Evolutionary conservation across 139 green algal species (phyloP).

Genomic region (Parachlorella kessleri): DNA sequence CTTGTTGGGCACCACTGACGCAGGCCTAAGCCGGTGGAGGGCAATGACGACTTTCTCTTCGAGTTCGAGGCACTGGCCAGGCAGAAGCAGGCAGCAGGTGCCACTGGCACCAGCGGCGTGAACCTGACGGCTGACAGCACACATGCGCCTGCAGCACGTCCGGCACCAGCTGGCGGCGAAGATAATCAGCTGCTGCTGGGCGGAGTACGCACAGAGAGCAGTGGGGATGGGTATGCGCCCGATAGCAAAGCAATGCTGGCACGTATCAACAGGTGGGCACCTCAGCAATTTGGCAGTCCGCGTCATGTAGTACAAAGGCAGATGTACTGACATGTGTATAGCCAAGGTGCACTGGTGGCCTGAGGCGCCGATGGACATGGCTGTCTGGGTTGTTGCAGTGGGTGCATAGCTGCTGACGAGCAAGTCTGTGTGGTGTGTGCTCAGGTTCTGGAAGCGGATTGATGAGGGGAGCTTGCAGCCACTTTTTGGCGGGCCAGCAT

Average conservation of each 20-base stretch:
- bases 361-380: background rate
- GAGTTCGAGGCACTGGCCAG: background rate
- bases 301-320: background rate
- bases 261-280: slow-evolving; percentile 13
- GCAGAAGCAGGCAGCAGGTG: background rate
- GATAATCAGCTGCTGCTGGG: background rate
- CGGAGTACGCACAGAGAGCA: background rate
- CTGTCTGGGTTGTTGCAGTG: too few relatives aligned
- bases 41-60: background rate
- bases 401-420: too few relatives aligned
- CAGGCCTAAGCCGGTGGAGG: too few relatives aligned
- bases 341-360: background rate
- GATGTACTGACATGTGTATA: background rate
- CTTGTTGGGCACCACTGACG: too few relatives aligned
- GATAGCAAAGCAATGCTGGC: slow-evolving; percentile 24
- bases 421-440: background rate
- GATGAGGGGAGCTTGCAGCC: slow-evolving; percentile 57
- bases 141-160: background rate
- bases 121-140: background rate
- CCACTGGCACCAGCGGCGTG: background rate
- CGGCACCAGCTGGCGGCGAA: background rate
- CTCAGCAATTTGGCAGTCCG: too few relatives aligned
- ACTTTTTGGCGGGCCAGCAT: slow-evolving; percentile 45
- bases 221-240: slow-evolving; percentile 5
- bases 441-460: slow-evolving; percentile 50